A percentile compares a stretch with the other conserved stretches of the same genome.
phyloP scores from a whole-genome alignment of 345 rosid genomes.

The Populus davidiana region DNA sequence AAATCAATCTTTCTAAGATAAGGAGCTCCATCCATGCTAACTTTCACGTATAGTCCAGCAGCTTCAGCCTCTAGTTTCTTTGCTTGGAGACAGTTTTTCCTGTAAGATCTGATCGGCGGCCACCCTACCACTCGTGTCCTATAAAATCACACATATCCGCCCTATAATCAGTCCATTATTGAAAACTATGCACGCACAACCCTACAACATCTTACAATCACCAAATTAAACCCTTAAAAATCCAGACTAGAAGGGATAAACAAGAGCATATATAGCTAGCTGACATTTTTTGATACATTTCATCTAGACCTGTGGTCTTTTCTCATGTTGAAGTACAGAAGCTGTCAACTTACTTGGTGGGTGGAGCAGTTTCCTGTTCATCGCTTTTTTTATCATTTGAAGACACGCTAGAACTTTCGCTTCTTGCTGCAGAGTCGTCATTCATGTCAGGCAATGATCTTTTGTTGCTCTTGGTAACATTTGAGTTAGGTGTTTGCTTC shows the following conservation, averaged over 20 bases:
- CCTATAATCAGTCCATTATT: not conserved
- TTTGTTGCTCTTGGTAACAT: conserved; percentile 25
- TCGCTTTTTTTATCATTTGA: conserved; percentile 6
- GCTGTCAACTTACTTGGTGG: conserved; percentile 33
- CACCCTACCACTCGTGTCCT: conserved; percentile 76
- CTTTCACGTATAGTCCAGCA: conserved; percentile 51
- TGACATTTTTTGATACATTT: not conserved
- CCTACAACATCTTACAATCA: not conserved
- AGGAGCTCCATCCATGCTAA: conserved; percentile 74
- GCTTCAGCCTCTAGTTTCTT: conserved; percentile 32
- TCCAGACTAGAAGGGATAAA: not conserved
- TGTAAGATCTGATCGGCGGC: conserved; percentile 69
- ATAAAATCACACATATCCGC: conserved; percentile 8
- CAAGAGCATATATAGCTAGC: not conserved
- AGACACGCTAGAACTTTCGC: not conserved
- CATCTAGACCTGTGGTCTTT: not conserved
- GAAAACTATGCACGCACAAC: not conserved
- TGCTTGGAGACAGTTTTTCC: conserved; percentile 45
- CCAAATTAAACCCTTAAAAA: not conserved
- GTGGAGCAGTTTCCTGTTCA: conserved; percentile 25
- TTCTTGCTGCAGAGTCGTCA: conserved; percentile 3
- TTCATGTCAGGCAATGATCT: conserved; percentile 39
- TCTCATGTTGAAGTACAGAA: not conserved
- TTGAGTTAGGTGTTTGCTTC: conserved; percentile 5
- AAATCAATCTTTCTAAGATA: conserved; percentile 70